Percentiles rank a stretch among this genome's conserved stretches.
Conservation (phyloP, 805 yeast species). For the Wickerhamomyces bovis region DNA sequence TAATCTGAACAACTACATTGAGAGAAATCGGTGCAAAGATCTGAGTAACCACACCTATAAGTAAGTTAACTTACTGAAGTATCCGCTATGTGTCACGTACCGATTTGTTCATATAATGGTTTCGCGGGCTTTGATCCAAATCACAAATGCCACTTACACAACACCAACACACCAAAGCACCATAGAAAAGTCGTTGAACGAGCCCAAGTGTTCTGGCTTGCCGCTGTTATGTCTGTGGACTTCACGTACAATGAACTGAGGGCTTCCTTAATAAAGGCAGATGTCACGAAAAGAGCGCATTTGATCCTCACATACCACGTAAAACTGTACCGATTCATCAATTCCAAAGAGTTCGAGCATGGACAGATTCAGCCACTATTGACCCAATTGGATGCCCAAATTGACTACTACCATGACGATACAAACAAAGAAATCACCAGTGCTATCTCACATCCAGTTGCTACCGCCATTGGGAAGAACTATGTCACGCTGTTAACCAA, state of each 20-base stretch:
- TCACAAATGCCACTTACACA: not conserved
- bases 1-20: too few species aligned
- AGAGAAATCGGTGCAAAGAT: too few species aligned
- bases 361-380: slow-evolving; percentile 2
- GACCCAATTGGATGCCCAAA: slow-evolving; percentile 12
- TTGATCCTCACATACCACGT: slow-evolving; percentile 7
- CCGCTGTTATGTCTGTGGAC: not conserved
- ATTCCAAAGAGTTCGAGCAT: not conserved
- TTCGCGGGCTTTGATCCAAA: not conserved
- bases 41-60: too few species aligned
- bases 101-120: not conserved
- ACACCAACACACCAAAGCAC: not conserved
- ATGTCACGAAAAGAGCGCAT: not conserved
- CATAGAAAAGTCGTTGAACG: not conserved
- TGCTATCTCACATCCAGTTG: slow-evolving; percentile 15
- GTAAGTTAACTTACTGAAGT: too few species aligned
- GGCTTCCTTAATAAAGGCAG: not conserved
- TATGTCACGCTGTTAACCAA: slow-evolving; percentile 15
- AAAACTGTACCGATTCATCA: slow-evolving; percentile 7
- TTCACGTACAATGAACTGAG: not conserved
- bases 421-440: slow-evolving; percentile 11
- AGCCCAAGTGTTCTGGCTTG: not conserved
- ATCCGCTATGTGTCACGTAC: not conserved
- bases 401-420: slow-evolving; percentile 20
- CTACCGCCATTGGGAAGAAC: slow-evolving; percentile 17